Percentiles rank a stretch among this genome's conserved stretches.
Conservation (phyloP, 805 yeast genomes). For the Metschnikowia continentalis region DNA sequence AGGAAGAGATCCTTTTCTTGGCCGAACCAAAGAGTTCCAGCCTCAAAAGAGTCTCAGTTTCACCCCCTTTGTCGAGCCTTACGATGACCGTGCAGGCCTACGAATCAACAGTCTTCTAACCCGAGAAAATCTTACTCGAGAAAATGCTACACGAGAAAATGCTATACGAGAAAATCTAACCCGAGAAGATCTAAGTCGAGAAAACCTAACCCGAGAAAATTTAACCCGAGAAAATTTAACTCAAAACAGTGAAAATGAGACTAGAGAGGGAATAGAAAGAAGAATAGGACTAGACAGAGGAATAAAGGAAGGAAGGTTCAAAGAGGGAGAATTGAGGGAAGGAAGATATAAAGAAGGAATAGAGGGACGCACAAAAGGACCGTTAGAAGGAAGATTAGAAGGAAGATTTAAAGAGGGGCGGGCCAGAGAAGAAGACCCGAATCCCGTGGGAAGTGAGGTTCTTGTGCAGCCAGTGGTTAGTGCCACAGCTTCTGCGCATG, state of each 20-base stretch:
- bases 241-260: too few relatives aligned
- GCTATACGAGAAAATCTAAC: background rate
- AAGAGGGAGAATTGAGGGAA: too few relatives aligned
- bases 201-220: background rate
- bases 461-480: conserved; percentile 1
- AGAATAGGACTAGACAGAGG: too few relatives aligned
- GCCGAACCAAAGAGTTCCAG: conserved; percentile 7
- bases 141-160: background rate
- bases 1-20: background rate
- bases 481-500: conserved; percentile 14
- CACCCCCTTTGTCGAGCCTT: background rate
- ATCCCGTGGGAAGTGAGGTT: conserved; percentile 5
- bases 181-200: background rate
- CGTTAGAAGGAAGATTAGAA: too few relatives aligned
- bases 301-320: too few relatives aligned
- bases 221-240: background rate
- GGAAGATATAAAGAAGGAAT: too few relatives aligned
- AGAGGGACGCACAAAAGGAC: too few relatives aligned
- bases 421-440: background rate
- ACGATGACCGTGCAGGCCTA: background rate
- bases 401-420: too few relatives aligned
- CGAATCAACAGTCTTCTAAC: background rate
- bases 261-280: too few relatives aligned
- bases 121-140: background rate
- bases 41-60: conserved; percentile 4